Conservation (phyloP, 2,329 filamentous ascomycete species). For the Colletotrichum sp. region DNA sequence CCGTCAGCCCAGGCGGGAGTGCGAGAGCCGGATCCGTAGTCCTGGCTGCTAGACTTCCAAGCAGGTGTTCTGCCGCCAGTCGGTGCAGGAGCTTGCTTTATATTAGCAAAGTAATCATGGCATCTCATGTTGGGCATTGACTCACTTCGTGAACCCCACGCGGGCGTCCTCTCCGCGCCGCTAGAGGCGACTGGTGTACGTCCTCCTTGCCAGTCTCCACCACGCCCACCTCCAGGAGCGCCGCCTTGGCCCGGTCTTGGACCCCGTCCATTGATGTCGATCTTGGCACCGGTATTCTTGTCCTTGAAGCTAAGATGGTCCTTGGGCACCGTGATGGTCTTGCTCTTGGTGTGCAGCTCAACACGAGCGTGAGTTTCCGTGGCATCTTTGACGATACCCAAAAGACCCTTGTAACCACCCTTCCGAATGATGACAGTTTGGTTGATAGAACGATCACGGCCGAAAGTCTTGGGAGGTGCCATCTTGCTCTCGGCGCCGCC, state of each 20-base stretch:
- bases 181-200: conserved; percentile 70
- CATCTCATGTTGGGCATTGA: conserved; percentile 24
- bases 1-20: conserved; percentile 77
- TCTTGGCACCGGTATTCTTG: conserved; percentile 77
- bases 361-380: conserved; percentile 86
- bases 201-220: conserved; percentile 64
- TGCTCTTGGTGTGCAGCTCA: conserved; percentile 93
- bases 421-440: conserved; percentile 90
- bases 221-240: conserved; percentile 44
- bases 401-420: conserved; percentile 88
- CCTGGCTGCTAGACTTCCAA: conserved; percentile 55
- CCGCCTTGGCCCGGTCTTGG: conserved; percentile 52
- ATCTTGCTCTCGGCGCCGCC: conserved; percentile 57
- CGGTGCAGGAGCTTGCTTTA: conserved; percentile 54
- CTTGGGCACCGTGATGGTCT: conserved; percentile 85
- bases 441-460: conserved; percentile 81
- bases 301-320: conserved; percentile 87
- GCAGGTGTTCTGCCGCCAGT: conserved; percentile 66
- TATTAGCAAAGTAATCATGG: conserved; percentile 27
- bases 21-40: conserved; percentile 57
- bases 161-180: conserved; percentile 74
- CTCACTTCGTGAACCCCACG: conserved; percentile 76
- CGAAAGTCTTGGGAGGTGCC: conserved; percentile 78
- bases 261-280: conserved; percentile 68
- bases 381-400: conserved; percentile 95